Percentiles rank a stretch among this genome's conserved stretches.
Evolutionary conservation across 2,329 filamentous ascomycete genomes (phyloP).

Genomic region (Apiospora hydei): DNA sequence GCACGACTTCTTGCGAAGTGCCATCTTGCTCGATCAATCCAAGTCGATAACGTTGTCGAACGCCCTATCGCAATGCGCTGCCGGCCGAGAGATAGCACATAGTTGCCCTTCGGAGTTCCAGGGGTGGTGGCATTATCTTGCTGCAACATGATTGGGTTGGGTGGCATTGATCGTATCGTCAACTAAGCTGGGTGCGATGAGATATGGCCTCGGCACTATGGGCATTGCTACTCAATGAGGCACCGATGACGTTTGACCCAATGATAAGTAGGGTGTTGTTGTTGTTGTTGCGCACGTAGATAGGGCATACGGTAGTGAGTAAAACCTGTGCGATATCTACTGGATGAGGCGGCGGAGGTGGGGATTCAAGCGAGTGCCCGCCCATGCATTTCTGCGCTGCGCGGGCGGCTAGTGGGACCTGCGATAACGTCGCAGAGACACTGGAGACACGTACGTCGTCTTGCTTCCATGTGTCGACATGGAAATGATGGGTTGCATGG

Average conservation of each 20-base stretch:
- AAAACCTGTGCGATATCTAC: neutral
- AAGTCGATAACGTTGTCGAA: neutral
- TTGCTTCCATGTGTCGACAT: neutral
- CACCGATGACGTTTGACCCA: neutral
- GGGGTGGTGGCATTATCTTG: neutral
- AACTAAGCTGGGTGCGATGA: neutral
- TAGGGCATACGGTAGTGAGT: neutral
- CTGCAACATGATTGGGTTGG: neutral
- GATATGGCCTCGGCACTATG: constrained; percentile 11
- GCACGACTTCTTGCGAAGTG: neutral
- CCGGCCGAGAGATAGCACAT: neutral
- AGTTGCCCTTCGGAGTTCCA: neutral
- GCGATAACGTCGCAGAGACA: constrained; percentile 17
- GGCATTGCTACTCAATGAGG: constrained; percentile 6
- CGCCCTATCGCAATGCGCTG: neutral
- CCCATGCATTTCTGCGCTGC: neutral
- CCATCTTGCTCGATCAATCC: neutral
- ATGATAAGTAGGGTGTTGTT: neutral
- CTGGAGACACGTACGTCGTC: constrained; percentile 11
- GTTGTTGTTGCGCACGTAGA: neutral
- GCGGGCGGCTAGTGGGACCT: neutral
- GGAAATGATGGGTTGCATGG: neutral
- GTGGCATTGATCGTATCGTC: neutral
- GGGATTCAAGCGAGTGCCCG: neutral
- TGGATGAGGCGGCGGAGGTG: constrained; percentile 2